Conservation (phyloP, 306 rosid genomes). For the Astragalus glycyphyllos region DNA sequence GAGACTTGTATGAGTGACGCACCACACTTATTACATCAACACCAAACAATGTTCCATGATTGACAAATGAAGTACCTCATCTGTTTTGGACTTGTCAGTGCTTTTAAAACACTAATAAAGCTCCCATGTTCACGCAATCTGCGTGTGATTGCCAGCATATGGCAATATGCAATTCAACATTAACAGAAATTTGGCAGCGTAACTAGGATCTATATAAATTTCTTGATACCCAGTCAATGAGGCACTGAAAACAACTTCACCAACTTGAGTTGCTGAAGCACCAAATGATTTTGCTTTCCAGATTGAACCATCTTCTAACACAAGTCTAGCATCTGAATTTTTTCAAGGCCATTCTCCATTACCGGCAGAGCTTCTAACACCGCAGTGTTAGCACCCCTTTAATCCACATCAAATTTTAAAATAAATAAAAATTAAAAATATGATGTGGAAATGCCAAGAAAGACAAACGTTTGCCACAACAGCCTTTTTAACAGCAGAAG, state of each 20-base stretch:
- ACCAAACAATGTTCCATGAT: slow-evolving; percentile 94
- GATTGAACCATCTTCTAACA: slow-evolving; percentile 92
- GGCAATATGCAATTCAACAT: slow-evolving; percentile 95
- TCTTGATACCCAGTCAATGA: slow-evolving; percentile 97
- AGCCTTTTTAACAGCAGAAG: too few relatives aligned
- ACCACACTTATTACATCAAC: slow-evolving; percentile 93
- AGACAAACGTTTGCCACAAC: too few relatives aligned
- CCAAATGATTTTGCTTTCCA: slow-evolving; percentile 98
- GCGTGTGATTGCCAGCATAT: too few relatives aligned
- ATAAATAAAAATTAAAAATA: too few relatives aligned
- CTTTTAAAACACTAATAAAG: slow-evolving; percentile 86
- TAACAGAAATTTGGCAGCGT: slow-evolving; percentile 92
- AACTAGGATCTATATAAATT: slow-evolving; percentile 93
- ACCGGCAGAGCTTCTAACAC: too few relatives aligned
- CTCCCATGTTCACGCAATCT: too few relatives aligned
- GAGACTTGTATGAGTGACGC: slow-evolving; percentile 80
- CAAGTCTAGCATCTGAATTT: slow-evolving; percentile 84
- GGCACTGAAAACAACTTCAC: slow-evolving; percentile 95
- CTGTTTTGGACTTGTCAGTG: slow-evolving; percentile 78
- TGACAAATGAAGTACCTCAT: slow-evolving; percentile 79
- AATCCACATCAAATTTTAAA: too few relatives aligned
- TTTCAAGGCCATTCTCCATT: slow-evolving; percentile 87
- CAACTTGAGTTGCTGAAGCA: slow-evolving; percentile 95
- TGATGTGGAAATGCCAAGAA: too few relatives aligned
- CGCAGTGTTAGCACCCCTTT: too few relatives aligned